Conservation (phyloP, 768 basidiomycete species). For the Lentinus brumalis region DNA sequence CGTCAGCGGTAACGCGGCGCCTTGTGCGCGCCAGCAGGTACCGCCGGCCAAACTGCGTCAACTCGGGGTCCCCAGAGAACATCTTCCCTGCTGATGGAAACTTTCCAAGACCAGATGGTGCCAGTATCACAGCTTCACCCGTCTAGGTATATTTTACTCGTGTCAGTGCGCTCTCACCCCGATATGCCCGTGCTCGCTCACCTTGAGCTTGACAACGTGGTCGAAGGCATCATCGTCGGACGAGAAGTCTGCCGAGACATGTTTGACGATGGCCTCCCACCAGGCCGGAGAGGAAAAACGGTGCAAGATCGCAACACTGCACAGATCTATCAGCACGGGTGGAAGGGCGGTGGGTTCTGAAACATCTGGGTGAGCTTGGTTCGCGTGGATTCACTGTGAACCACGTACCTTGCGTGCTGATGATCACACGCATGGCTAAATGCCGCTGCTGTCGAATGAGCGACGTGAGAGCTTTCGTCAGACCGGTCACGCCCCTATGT, state of each 20-base stretch:
- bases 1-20: constrained; percentile 19
- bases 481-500: constrained; percentile 45
- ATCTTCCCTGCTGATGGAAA: constrained; percentile 4
- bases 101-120: constrained; percentile 51
- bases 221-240: constrained; percentile 61
- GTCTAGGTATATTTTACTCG: constrained; percentile 44
- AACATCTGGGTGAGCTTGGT: neutral
- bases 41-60: constrained; percentile 25
- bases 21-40: constrained; percentile 22
- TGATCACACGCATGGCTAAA: constrained; percentile 69
- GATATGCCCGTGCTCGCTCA: constrained; percentile 28
- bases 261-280: constrained; percentile 70
- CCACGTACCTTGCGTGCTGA: constrained; percentile 68
- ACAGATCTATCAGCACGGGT: constrained; percentile 65
- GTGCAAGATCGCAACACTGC: constrained; percentile 65
- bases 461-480: constrained; percentile 59
- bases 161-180: neutral
- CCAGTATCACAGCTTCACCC: constrained; percentile 69
- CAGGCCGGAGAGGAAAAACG: constrained; percentile 76
- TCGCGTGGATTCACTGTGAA: too few species aligned
- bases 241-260: constrained; percentile 64
- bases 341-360: constrained; percentile 76
- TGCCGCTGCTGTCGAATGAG: constrained; percentile 73
- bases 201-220: constrained; percentile 64
- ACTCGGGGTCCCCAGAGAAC: neutral